Base-by-base conservation (phyloP, 257 asterid species). In the Jasminum sambac region DNA sequence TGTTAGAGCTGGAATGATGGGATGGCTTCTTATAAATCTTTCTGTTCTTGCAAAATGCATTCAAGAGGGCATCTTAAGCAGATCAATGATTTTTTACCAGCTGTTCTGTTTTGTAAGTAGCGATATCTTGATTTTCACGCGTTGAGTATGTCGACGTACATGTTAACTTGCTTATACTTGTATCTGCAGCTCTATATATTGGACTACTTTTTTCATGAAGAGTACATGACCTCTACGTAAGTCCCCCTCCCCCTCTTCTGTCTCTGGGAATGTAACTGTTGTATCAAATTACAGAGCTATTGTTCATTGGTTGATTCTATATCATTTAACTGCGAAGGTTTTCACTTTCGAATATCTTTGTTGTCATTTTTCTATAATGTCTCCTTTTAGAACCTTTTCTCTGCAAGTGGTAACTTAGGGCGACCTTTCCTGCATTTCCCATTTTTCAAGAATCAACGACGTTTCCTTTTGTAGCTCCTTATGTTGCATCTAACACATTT, bases 1-100 rank as follows among this genome's bases (percentile, higher is more conserved):
- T 67, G 99, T 95, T 82, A 91, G 97, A 90, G 98, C 99, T 75
- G 98, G 99, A 73, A 95, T 95, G 99, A 88, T 91, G 96, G 99
- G 98, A 74, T 91, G 98, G 96, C 86, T 95, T 74, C 92, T 95
- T 72, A 91, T 95, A 82, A 95, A 95, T 82, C 91, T 91, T n/a
- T 95, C 98, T 68, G 90, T 91, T 78, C 91, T 95, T 67, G 83
- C 82, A 64, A 91, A 86, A 81, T 88, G 90, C 85, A 69, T 87
- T 72, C 87, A 85, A 64, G 92, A 84, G 75, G 69, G 76, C 75
- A 77, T 73, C 76, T 67, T 95, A 75, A 88, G 87, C 81, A 86
- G 59, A 74, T 88, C 98, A 34, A 90, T 95, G 97, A 82, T 86
- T 83, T 90, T 91, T 63, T 91, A 89, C 88, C 97, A 95, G 87